Evolutionary conservation across 1,284 basidiomycete genomes (phyloP).

Genomic region (Pseudozyma thailandica): DNA sequence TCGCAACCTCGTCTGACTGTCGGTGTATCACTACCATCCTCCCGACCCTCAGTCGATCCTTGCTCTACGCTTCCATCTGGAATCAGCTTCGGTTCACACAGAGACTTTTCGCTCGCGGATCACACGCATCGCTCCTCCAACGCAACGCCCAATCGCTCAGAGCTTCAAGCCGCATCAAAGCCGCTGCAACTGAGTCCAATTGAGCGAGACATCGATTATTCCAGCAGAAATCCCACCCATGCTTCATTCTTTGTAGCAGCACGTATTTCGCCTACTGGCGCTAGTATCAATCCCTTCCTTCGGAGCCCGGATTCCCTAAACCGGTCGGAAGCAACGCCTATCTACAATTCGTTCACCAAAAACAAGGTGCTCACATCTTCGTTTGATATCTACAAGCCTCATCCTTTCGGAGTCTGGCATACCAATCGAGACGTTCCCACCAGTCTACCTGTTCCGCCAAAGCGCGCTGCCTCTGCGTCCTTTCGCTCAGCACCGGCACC

Average conservation of each 20-base stretch:
- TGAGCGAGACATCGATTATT: neutral
- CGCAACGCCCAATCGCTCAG: neutral
- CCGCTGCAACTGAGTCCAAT: neutral
- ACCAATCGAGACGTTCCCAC: conserved; percentile 30
- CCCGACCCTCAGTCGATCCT: neutral
- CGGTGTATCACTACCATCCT: too few relatives aligned
- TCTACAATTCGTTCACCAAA: neutral
- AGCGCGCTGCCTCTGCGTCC: conserved; percentile 28
- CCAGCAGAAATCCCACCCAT: conserved; percentile 6
- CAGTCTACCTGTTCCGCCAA: conserved; percentile 33
- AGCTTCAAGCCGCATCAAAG: neutral
- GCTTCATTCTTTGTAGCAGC: conserved; percentile 8
- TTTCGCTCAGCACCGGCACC: conserved; percentile 5
- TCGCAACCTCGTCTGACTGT: too few relatives aligned
- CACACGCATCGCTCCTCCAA: neutral
- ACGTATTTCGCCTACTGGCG: conserved; percentile 10
- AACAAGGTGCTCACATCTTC: conserved; percentile 1
- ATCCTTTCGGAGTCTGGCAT: conserved; percentile 44
- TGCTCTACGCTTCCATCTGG: too few relatives aligned
- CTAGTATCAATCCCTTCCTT: neutral
- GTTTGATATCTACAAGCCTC: conserved; percentile 21
- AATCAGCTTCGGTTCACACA: too few relatives aligned
- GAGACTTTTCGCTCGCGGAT: neutral
- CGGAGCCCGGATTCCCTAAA: neutral
- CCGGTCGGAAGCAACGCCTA: neutral